These are phyloP conservation scores for Rhizoclosmatium sp. DNA, from an alignment of 192 early-diverging fungal genomes.

Conservation along the genomic window DNA sequence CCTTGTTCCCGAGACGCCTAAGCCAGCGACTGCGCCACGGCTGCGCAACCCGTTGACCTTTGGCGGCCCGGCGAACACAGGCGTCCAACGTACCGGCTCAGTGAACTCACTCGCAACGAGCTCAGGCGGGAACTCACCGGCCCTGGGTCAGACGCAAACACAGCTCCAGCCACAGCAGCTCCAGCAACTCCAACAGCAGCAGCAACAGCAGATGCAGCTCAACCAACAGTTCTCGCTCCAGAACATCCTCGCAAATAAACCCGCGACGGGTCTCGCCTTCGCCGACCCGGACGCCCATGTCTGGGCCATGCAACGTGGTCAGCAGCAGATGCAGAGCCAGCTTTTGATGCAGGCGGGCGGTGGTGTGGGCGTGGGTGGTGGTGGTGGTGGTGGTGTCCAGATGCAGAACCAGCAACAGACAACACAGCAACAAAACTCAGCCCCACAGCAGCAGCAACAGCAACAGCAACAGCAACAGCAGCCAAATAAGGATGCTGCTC, in stretches of 20 bases:
- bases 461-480: slow-evolving; percentile 5
- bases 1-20: slow-evolving; percentile 5
- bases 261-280: not conserved
- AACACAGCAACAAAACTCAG: not conserved
- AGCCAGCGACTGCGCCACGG: not conserved
- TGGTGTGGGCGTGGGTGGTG: too few species aligned
- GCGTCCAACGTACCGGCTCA: not conserved
- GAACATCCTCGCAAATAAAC: not conserved
- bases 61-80: not conserved
- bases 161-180: not conserved
- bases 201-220: slow-evolving; percentile 7
- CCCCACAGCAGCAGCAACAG: not conserved
- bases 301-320: not conserved
- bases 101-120: not conserved
- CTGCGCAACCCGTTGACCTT: slow-evolving; percentile 1
- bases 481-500: not conserved
- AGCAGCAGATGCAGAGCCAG: not conserved
- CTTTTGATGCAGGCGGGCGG: too few species aligned
- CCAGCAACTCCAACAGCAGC: not conserved
- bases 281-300: not conserved
- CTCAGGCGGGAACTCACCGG: not conserved
- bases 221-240: not conserved
- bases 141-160: not conserved
- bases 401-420: too few species aligned
- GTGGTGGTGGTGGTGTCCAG: too few species aligned